Conservation (phyloP, 2,329 filamentous ascomycete genomes). For the Xylariaceae sp. region DNA sequence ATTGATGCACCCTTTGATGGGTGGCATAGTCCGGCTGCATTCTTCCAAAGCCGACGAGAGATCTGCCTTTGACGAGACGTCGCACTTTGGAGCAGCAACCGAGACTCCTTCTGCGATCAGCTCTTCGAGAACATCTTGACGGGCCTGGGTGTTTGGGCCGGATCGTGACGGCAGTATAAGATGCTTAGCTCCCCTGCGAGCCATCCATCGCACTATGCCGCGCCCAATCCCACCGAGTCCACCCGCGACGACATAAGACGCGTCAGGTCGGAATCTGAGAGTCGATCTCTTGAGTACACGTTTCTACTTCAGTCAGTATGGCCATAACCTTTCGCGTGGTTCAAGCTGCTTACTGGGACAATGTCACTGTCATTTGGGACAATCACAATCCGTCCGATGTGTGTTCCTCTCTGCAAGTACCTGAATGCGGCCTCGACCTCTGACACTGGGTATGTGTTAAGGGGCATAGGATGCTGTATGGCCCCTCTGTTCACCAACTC, state of each 20-base stretch:
- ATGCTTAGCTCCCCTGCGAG: not conserved
- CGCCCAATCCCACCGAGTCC: slow-evolving; percentile 3
- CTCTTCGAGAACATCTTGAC: not conserved
- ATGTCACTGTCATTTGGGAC: not conserved
- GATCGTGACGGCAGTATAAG: slow-evolving; percentile 3
- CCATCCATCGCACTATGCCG: slow-evolving; percentile 2
- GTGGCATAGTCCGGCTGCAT: not conserved
- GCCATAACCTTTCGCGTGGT: too few relatives aligned
- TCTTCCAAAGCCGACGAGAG: not conserved
- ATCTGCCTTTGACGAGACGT: not conserved
- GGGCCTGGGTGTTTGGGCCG: not conserved
- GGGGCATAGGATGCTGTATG: not conserved
- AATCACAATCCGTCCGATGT: not conserved
- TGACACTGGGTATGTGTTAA: not conserved
- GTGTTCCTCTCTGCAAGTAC: not conserved
- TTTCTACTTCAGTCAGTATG: too few relatives aligned
- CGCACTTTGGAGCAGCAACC: not conserved
- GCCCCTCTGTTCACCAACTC: too few relatives aligned
- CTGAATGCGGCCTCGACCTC: not conserved
- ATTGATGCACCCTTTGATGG: slow-evolving; percentile 13
- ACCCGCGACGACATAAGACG: slow-evolving; percentile 4
- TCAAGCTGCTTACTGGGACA: not conserved
- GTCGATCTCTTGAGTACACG: too few relatives aligned
- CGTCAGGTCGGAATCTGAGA: too few relatives aligned
- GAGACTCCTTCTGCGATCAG: not conserved